These are phyloP conservation scores for Verticillium dahliae DNA, from an alignment of 2,329 filamentous ascomycete genomes.

Conservation along the genomic window DNA sequence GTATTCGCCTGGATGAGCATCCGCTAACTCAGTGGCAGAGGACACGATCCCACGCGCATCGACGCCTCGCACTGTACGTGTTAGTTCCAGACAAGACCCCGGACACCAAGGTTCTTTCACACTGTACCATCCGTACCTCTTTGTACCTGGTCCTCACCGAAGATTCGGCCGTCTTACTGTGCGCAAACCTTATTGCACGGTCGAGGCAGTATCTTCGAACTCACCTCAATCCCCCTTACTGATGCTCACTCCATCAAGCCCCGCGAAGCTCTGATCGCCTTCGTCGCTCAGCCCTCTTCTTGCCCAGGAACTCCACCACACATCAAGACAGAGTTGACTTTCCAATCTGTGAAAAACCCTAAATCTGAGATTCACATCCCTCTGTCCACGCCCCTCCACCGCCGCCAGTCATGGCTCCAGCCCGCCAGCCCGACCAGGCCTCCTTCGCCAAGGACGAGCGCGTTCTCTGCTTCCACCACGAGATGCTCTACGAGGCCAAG, in stretches of 20 bases:
- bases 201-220: not conserved
- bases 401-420: slow-evolving; percentile 29
- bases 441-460: slow-evolving; percentile 73
- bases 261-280: not conserved
- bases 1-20: not conserved
- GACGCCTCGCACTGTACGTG: not conserved
- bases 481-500: slow-evolving; percentile 96
- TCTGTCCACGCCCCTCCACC: not conserved
- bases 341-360: not conserved
- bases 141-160: not conserved
- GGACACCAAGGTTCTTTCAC: not conserved
- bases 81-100: not conserved
- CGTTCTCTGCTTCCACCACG: slow-evolving; percentile 94
- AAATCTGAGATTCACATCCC: not conserved
- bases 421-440: slow-evolving; percentile 29
- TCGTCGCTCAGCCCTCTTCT: not conserved
- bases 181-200: not conserved
- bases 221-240: not conserved
- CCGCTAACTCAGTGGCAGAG: not conserved
- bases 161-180: not conserved
- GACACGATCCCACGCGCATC: not conserved
- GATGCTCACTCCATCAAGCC: not conserved
- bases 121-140: not conserved
- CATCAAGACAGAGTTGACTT: not conserved
- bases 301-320: not conserved